Evolutionary conservation across 2,329 filamentous ascomycete genomes (phyloP).

Genomic region (Pseudogymnoascus sp.): DNA sequence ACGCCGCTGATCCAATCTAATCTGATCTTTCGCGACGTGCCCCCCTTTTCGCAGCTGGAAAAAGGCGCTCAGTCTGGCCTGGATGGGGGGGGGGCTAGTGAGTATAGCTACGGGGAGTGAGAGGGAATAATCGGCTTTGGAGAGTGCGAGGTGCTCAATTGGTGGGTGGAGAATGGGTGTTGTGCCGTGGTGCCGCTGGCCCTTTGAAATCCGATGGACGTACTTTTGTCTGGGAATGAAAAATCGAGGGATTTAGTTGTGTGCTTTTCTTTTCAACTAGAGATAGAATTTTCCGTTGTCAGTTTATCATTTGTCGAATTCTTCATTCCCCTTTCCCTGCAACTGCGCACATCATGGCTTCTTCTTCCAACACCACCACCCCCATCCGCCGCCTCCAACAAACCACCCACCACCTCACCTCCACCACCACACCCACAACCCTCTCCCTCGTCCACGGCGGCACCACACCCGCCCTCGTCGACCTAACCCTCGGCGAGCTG

Average conservation of each 20-base stretch:
- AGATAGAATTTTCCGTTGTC: background rate
- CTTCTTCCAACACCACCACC: background rate
- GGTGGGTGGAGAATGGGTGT: background rate
- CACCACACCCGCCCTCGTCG: constrained; percentile 57
- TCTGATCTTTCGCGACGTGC: background rate
- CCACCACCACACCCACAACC: background rate
- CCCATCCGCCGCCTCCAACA: constrained; percentile 12
- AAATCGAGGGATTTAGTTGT: background rate
- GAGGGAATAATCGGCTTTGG: background rate
- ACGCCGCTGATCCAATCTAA: background rate
- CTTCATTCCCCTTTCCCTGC: background rate
- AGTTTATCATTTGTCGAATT: background rate
- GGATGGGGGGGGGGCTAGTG: background rate
- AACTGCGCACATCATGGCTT: background rate
- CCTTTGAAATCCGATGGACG: background rate
- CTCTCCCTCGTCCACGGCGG: constrained; percentile 56
- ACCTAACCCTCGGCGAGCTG: constrained; percentile 63
- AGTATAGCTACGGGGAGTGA: background rate
- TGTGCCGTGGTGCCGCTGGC: background rate
- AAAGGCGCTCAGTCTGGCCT: background rate
- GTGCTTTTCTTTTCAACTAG: background rate
- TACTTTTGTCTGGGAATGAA: background rate
- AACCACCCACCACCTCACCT: constrained; percentile 9
- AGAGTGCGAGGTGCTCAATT: background rate
- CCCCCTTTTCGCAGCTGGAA: background rate